A percentile compares a stretch with the other conserved stretches of the same genome.
phyloP scores from a whole-genome alignment of 78 protist genomes.

The Protostelium mycophagum region DNA sequence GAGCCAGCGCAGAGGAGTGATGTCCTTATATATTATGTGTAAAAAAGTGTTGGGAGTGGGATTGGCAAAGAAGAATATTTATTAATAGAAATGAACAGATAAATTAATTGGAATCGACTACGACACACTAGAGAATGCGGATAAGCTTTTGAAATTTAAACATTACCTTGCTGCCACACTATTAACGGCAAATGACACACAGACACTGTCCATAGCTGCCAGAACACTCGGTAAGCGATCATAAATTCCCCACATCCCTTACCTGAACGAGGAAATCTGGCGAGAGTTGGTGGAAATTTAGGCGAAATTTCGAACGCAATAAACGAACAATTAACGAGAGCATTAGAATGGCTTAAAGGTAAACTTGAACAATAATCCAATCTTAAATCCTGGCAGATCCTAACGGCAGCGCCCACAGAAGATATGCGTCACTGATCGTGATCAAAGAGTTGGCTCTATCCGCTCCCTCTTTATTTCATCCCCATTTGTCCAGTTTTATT shows the following conservation, averaged over 20 bases:
- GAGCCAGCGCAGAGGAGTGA: too few relatives aligned
- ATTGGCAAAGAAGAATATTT: too few relatives aligned
- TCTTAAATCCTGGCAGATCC: neutral
- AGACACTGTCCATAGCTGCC: neutral
- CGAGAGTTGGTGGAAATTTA: neutral
- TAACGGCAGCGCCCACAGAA: neutral
- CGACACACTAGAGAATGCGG: neutral
- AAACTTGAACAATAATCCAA: neutral
- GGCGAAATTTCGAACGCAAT: neutral
- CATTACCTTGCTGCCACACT: neutral
- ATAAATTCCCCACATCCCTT: neutral
- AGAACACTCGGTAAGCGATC: neutral
- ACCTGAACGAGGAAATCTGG: neutral
- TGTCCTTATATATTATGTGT: too few relatives aligned
- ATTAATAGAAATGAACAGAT: neutral
- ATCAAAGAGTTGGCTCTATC: neutral
- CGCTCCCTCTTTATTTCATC: neutral
- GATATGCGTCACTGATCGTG: neutral
- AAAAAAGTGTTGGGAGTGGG: too few relatives aligned
- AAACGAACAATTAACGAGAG: neutral
- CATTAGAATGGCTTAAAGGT: neutral
- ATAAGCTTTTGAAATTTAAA: neutral
- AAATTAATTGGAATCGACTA: neutral
- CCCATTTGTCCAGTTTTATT: neutral
- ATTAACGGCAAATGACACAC: neutral